A percentile compares a stretch with the other conserved stretches of the same genome.
These are phyloP conservation scores for Miscanthus lutarioriparius DNA, from an alignment of 176 grass and related monocot genomes.

Conservation along the genomic window DNA sequence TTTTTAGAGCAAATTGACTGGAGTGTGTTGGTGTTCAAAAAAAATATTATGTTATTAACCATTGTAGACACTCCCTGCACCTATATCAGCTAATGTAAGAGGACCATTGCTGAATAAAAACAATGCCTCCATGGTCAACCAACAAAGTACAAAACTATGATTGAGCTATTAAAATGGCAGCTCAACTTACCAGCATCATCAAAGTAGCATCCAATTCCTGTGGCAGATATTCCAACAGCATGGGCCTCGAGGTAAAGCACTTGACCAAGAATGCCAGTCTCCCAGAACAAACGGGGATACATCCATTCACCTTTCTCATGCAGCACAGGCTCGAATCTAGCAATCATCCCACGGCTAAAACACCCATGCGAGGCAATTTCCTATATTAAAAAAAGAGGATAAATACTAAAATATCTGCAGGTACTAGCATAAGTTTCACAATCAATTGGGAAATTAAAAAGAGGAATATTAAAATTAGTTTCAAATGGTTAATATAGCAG, in stretches of 20 bases:
- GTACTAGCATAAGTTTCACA: background rate
- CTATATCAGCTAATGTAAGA: background rate
- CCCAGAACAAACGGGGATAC: conserved; percentile 97
- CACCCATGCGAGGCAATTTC: conserved; percentile 97
- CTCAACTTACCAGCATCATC: conserved; percentile 77
- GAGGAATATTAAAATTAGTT: no score
- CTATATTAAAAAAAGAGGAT: conserved; percentile 40
- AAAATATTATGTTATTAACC: background rate
- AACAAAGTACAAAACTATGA: background rate
- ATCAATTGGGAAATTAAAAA: no score
- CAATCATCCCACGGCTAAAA: conserved; percentile 95
- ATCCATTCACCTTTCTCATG: conserved; percentile 82
- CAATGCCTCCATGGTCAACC: background rate
- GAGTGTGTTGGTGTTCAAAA: background rate
- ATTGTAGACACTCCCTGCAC: background rate
- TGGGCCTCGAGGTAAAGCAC: conserved; percentile 95
- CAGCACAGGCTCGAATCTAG: conserved; percentile 71
- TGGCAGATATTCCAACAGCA: conserved; percentile 91
- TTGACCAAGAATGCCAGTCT: conserved; percentile 91
- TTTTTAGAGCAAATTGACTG: background rate
- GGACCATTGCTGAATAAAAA: background rate
- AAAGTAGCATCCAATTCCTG: conserved; percentile 97
- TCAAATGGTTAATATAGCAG: no score
- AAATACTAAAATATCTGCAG: conserved; percentile 1
- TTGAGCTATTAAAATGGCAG: background rate